These are phyloP conservation scores for Luffa aegyptiaca DNA, from an alignment of 306 rosid species.

Conservation along the genomic window DNA sequence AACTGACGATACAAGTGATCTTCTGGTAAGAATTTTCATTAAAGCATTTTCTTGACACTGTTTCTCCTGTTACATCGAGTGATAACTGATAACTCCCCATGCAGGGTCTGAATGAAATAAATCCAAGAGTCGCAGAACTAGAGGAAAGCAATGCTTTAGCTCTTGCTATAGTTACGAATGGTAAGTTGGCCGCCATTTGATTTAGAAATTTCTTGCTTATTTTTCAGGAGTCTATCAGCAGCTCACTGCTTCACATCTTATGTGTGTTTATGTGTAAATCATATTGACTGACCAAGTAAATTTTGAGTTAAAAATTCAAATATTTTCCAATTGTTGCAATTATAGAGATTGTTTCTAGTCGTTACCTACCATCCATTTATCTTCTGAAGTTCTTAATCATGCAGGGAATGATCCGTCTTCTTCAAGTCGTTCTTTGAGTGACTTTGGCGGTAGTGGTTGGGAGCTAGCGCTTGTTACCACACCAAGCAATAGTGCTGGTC, in stretches of 20 bases:
- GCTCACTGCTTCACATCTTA: background rate
- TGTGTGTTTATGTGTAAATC: background rate
- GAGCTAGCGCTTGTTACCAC: slow-evolving; percentile 76
- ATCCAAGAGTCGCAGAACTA: slow-evolving; percentile 60
- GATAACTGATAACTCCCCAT: background rate
- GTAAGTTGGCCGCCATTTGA: slow-evolving; percentile 32
- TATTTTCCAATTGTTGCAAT: background rate
- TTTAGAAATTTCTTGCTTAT: background rate
- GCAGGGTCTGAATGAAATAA: slow-evolving; percentile 67
- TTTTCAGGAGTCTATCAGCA: slow-evolving; percentile 4
- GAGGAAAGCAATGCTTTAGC: slow-evolving; percentile 86
- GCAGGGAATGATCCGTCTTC: slow-evolving; percentile 39
- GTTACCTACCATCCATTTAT: background rate
- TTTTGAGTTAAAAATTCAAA: background rate
- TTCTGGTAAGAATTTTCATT: slow-evolving; percentile 38
- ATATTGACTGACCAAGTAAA: background rate
- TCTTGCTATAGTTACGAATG: slow-evolving; percentile 65
- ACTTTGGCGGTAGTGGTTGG: slow-evolving; percentile 74
- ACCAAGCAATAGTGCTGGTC: slow-evolving; percentile 51
- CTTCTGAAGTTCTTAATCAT: background rate
- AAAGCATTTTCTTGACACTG: background rate
- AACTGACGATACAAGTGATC: slow-evolving; percentile 42
- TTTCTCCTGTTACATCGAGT: background rate
- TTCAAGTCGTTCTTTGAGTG: slow-evolving; percentile 21
- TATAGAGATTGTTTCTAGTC: background rate